Base-by-base conservation (phyloP, 371 early-diverging fungal species). In the Syncephalastrum contaminatum region DNA sequence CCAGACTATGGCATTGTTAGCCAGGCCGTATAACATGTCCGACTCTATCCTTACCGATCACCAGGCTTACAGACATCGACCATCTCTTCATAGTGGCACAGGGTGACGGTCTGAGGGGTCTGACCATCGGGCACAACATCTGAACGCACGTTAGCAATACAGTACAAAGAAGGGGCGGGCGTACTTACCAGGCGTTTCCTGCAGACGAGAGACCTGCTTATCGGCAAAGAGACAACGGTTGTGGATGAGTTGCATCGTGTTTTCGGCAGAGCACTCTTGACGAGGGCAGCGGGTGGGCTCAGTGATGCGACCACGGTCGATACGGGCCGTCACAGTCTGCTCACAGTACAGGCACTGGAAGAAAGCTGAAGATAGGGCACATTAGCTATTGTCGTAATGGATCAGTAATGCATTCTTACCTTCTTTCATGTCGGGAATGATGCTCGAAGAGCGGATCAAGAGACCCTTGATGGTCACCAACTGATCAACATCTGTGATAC, bases 61-160 rank as follows among this genome's bases (percentile, higher is more conserved):
- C 99, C 99, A 2, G 99, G 98, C 61, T 96, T 93, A 45, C 89
- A 81, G 18, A 88, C 85, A 72, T 99, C 99, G 0, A 99, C 98
- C 47, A 99, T 77, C 65, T 97, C 96, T 62, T 97, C 97, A 66
- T 95, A 95, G 51, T 91, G 62, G 50, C 92, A 89, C 64, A 99
- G 62, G 0, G 99, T 88, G 16, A 99, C 92, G 1, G 99, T 92
- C 70, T 98, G 95, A 19, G 99, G 99, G 3, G 99, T 99, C 67
- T 99, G 96, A 21, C 99, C 99, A 70, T 99, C 99, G 20, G 99
- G 99, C 19, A 98, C 94, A 41, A 87, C 81, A 71, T 99, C 99
- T 89, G 57, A 7, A 42, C 20, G 53, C 39, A 7, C 19, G 47
- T 41, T 22, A 45, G 42, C 46, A 14, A 55, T 18, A 30, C 46